Evolutionary conservation across 129 eudicot species (phyloP).

Genomic region (Rutidosis leptorrhynchoides): DNA sequence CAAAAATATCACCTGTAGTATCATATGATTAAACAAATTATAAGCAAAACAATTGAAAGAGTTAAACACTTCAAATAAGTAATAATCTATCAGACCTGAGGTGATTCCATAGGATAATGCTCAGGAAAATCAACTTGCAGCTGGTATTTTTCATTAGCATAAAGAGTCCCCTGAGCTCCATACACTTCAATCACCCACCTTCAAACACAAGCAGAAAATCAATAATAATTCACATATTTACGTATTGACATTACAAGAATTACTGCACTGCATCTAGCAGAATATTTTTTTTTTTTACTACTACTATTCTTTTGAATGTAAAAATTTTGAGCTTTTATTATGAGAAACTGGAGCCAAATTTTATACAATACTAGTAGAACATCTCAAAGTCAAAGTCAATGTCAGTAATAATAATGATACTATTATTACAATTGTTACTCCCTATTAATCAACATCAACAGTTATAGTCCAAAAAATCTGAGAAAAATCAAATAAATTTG

Average conservation of each 20-base stretch:
- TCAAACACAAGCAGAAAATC: conserved; percentile 9
- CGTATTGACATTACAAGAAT: neutral
- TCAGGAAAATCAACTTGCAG: conserved; percentile 97
- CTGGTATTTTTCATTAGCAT: conserved; percentile 73
- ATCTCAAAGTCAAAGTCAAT: neutral
- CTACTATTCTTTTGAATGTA: too few species aligned
- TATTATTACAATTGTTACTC: too few species aligned
- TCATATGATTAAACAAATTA: conserved; percentile 14
- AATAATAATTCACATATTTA: conserved; percentile 4
- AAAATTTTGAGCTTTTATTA: too few species aligned
- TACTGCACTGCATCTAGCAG: neutral
- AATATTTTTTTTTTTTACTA: too few species aligned
- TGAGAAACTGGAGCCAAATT: too few species aligned
- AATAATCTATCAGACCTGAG: conserved; percentile 57
- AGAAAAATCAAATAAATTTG: conserved; percentile 1
- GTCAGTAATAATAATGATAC: too few species aligned
- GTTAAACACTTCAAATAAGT: conserved; percentile 6
- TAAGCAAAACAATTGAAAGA: conserved; percentile 1
- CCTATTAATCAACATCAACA: too few species aligned
- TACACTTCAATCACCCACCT: conserved; percentile 94
- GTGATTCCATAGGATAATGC: conserved; percentile 99
- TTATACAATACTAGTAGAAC: neutral
- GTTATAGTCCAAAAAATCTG: neutral
- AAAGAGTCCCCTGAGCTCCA: conserved; percentile 89
- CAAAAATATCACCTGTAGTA: conserved; percentile 82